These are phyloP conservation scores for Athelia sp. DNA, from an alignment of 1,284 basidiomycete genomes.

Conservation along the genomic window DNA sequence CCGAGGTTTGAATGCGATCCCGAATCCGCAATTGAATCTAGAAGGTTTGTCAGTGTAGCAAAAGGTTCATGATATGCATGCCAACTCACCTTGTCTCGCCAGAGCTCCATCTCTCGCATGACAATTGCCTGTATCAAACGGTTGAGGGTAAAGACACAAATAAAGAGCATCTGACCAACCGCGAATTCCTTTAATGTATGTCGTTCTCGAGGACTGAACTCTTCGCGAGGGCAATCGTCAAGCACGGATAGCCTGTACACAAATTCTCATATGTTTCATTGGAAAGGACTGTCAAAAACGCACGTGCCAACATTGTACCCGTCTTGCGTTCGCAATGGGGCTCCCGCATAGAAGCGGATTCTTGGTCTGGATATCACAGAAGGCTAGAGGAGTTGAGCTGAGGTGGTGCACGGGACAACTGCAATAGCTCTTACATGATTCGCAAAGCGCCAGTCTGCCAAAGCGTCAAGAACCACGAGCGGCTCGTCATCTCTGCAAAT, in stretches of 20 bases:
- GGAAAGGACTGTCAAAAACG: constrained; percentile 18
- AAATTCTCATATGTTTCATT: constrained; percentile 1
- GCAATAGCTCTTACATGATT: constrained; percentile 51
- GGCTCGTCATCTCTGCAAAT: constrained; percentile 76
- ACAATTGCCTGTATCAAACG: constrained; percentile 60
- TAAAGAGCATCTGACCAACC: constrained; percentile 20
- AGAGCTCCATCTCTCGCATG: constrained; percentile 95
- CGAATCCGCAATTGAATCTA: constrained; percentile 88
- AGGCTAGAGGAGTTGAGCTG: constrained; percentile 46
- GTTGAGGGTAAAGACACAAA: neutral
- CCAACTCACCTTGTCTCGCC: constrained; percentile 79
- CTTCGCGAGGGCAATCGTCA: constrained; percentile 78
- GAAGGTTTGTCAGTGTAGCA: constrained; percentile 4
- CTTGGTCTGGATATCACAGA: constrained; percentile 64
- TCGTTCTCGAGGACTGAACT: constrained; percentile 85
- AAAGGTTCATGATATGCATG: neutral
- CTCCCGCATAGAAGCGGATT: constrained; percentile 89
- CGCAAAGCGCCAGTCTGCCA: constrained; percentile 84
- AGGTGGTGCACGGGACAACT: constrained; percentile 2
- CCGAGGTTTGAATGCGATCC: constrained; percentile 87
- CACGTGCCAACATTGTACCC: constrained; percentile 87
- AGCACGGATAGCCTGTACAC: constrained; percentile 69
- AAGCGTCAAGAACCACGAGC: constrained; percentile 78
- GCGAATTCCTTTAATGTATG: constrained; percentile 95
- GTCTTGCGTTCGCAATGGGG: constrained; percentile 83